Base-by-base conservation (phyloP, 2,329 filamentous ascomycete genomes). In the Exophiala sp. region DNA sequence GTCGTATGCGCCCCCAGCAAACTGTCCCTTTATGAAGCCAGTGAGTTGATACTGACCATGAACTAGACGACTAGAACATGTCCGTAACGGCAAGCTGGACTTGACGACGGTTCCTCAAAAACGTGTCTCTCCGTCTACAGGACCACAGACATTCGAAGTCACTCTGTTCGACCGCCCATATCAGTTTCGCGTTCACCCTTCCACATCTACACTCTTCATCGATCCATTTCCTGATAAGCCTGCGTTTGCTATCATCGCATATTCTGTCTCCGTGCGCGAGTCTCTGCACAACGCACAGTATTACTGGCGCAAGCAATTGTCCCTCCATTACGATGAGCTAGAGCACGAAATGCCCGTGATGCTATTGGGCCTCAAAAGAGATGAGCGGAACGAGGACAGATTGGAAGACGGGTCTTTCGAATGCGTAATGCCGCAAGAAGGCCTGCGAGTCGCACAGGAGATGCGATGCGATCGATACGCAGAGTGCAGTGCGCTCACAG, bases 391-490 rank as follows among this genome's bases (percentile, higher is more conserved):
- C 9, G 60, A 61, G 12, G 29, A 59, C 29, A 55, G 43, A 47
- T 41, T 54, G 32, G 58, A 61, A 21, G 55, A 61, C 21, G 60
- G 58, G 14, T 55, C 39, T 1, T 68, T 69, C 33, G 65, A 65
- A 16, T 70, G 68, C 52, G 62, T 59, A 64, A 69, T 34, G 69
- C 66, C 42, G 68, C 61, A 70, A 65, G 62, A 74, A 76, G 80
- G 59, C 69, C 82, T 77, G 71, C 78, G 64, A 67, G 81, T 81
- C 5, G 81, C 82, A 12, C 80, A 83, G 61, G 78, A 81, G 61
- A 78, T 85, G 69, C 72, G 80, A 20, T 82, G 78, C 65, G 82
- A 85, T 71, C 71, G 75, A 34, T 85, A 85, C 67, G 82, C 80
- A 3, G 82, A 85, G 64, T 85, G 82, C 60, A 83, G 80, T 57